Base-by-base conservation (phyloP, 1,284 basidiomycete species). In the Trametes sp. region DNA sequence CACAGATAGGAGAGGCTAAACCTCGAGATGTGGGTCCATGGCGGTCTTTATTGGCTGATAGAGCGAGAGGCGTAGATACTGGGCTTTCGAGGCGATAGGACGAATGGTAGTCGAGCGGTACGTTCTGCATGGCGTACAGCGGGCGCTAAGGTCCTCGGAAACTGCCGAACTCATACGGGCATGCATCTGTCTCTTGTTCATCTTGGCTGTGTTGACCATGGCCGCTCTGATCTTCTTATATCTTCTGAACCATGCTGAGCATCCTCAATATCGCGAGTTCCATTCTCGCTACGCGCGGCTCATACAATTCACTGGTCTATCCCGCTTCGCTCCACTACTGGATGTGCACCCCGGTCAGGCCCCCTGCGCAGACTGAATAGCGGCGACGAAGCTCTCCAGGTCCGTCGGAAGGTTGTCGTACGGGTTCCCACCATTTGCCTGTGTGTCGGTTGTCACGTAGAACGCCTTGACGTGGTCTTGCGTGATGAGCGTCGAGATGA, bases 391-490 rank as follows among this genome's bases (percentile, higher is more conserved):
- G 10, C 46, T 57, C 53, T 64, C 63, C 2, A 66, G 60, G 42
- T 69, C 63, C 10, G 67, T 59, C 14, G 71, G 71, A 28, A 72
- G 38, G 19, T 54, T 62, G 46, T 69, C 68, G 51, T 72, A 72
- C 6, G 71, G 71, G 46, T 72, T 69, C 8, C 41, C 62, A 19
- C 54, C 58, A 44, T 63, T 67, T 13, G 65, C 67, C 38, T 71
- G 64, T 3, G 54, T 59, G 55, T 71, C 74, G n/a, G 73, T 74
- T 8, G 78, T 81, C n/a, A 81, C 78, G 72, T 70, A 74, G 14
- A 78, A 69, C 10, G 80, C 79, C 70, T 77, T 78, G 54, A 69
- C 74, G 1, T 75, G 75, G 51, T 76, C 76, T 0, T 69, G 70
- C 21, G 53, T 76, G 21, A 71, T 59, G 28, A 73, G 75, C 46